Percentiles rank a stretch among this genome's conserved stretches.
Evolutionary conservation across 2,329 filamentous ascomycete species (phyloP).

Genomic region (Amesomyces nigricolor): DNA sequence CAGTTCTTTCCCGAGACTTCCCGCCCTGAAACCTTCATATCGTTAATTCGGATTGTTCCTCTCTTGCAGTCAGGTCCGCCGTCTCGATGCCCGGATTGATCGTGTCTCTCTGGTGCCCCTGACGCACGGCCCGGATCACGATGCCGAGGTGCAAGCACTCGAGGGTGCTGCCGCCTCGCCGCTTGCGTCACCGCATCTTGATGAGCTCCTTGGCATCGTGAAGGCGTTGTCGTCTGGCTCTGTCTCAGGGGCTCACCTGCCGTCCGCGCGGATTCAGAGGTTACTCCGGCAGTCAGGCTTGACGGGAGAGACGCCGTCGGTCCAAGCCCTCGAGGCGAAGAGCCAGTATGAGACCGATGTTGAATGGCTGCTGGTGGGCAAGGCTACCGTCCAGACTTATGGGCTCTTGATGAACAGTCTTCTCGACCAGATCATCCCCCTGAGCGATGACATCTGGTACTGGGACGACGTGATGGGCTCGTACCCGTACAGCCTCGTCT

Average conservation of each 20-base stretch:
- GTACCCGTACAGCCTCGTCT: constrained; percentile 71
- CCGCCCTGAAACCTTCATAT: background rate
- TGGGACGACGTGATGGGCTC: constrained; percentile 87
- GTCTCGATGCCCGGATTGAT: constrained; percentile 60
- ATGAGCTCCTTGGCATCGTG: constrained; percentile 61
- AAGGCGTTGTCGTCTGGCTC: constrained; percentile 66
- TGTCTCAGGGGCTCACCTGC: constrained; percentile 57
- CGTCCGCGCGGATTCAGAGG: constrained; percentile 51
- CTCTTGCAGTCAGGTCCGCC: constrained; percentile 51
- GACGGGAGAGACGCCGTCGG: constrained; percentile 28
- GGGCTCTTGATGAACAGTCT: constrained; percentile 72
- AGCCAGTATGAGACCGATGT: constrained; percentile 66
- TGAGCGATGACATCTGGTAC: constrained; percentile 88
- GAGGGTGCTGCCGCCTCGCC: constrained; percentile 33
- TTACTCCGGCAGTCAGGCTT: constrained; percentile 61
- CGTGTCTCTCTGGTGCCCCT: constrained; percentile 48
- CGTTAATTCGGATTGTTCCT: constrained; percentile 18
- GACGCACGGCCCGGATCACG: constrained; percentile 38
- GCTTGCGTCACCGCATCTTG: constrained; percentile 48
- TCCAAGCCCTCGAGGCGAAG: constrained; percentile 29
- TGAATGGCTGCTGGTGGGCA: constrained; percentile 86
- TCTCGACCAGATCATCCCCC: constrained; percentile 72
- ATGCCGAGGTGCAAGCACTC: constrained; percentile 26
- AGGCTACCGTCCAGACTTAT: constrained; percentile 87
- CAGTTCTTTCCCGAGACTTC: constrained; percentile 23